Evolutionary conservation across 345 rosid species (phyloP), one percentile per base, ranked within the genome.

Genomic region (Turritis glabra): DNA sequence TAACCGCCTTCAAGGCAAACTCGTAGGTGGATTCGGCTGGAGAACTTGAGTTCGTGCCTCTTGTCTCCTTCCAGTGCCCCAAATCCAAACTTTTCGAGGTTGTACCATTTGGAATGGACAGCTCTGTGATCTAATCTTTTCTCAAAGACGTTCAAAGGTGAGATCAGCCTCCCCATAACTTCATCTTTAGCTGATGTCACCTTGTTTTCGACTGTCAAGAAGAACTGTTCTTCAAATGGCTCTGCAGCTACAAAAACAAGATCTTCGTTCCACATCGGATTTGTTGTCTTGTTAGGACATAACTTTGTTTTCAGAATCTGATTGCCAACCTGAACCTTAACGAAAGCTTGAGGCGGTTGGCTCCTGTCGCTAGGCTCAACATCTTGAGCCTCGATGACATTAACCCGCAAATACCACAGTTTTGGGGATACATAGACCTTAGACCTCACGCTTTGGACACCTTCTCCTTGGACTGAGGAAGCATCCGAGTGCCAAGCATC

Each of bases 401-500:
- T 93, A 74, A 93, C 93, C 66, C 93, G 73, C 17, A 93, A 76
- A 72, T 90, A 93, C 98, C 98, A 93, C 2, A 93, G 75, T 69
- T 93, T 90, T 0, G 97, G 98, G 19, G 98, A 93, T 37, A 93
- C 93, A 27, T 90, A 93, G 30, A 90, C 98, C 74, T 93, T 93
- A 25, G 98, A 89, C 68, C 98, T 82, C 63, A 86, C 84, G 48
- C 73, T 89, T 71, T 79, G 79, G 26, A 84, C 88, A 18, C 96
- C 98, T 76, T 90, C 98, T 38, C 98, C 97, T 17, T 80, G 78
- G 21, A 88, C 97, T 0, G 92, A 74, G 19, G 93, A 85, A 60
- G 98, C 96, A 79, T 90, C 97, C 0, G 98, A 81, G 41, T 89
- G 96, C 98, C 98, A 93, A 54, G 97, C 92, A 50, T 93, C 98